Evolutionary conservation across 2,329 filamentous ascomycete species (phyloP), one percentile per base, ranked within the genome.

Genomic region (Colletotrichum sp.): DNA sequence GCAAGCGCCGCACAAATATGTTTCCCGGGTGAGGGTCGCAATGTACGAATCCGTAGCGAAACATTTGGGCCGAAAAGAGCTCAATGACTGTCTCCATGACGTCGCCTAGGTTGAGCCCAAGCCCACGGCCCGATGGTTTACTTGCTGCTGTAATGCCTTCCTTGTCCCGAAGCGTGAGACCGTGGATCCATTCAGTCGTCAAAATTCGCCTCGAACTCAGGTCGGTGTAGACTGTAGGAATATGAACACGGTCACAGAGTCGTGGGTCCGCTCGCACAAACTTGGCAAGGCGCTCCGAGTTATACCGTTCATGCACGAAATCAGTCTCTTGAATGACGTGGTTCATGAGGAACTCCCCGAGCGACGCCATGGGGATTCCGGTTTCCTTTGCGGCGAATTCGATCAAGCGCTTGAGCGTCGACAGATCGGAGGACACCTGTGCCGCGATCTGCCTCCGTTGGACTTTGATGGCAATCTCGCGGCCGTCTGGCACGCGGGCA

Each of bases 141-240:
- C 92, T 93, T 15, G 86, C 83, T 26, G 87, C 86, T 2, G 89
- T 90, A 79, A 94, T 90, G 67, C 89, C 87, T 69, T 93, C 90
- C 76, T 93, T 93, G 75, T 94, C 92, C 91, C 92, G 93, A 7
- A 94, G 84, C 1, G 91, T 87, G 4, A 93, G 89, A 13, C 92
- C 93, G 80, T 94, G 92, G 60, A 94, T 91, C 92, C 92, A 94
- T 81, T 94, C 92, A 2, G 92, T 92, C 0, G 92, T 93, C 91
- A 94, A 92, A 76, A 94, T 90, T 8, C 93, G 88, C 79, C 88
- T 91, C 32, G 90, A 92, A 75, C 87, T 92, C 12, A 77, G 60
- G 62, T 93, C 91, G 24, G 88, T 87, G 80, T 93, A 93, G 9
- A 93, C 89, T 59, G 90, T 87, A 0, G 93, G 92, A n/a, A 94